These are phyloP conservation scores for Rhodotorula taiwanensis DNA, from an alignment of 768 basidiomycete genomes.

Conservation along the genomic window DNA sequence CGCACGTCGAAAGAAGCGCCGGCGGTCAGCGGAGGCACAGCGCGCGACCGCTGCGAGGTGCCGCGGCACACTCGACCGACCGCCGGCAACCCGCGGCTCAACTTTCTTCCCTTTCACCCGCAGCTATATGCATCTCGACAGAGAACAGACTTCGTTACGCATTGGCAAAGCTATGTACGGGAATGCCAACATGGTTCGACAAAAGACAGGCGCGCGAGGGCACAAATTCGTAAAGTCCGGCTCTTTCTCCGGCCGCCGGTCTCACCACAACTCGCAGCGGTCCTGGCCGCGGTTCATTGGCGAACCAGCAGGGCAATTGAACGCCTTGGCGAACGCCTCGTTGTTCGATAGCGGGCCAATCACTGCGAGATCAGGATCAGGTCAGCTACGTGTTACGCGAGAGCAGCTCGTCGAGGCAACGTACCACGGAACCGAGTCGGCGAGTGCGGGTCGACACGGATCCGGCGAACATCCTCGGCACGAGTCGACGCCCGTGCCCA, in stretches of 20 bases:
- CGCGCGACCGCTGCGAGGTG: no score
- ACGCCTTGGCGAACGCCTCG: slow-evolving; percentile 37
- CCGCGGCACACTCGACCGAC: no score
- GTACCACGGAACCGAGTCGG: slow-evolving; percentile 28
- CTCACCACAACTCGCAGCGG: slow-evolving; percentile 34
- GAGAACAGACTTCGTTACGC: no score
- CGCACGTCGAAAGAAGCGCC: no score
- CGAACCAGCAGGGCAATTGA: slow-evolving; percentile 24
- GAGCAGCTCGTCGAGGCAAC: not conserved
- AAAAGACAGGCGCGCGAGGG: no score
- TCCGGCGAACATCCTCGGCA: slow-evolving; percentile 23
- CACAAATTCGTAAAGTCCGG: no score
- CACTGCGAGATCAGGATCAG: slow-evolving; percentile 1
- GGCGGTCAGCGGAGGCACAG: slow-evolving; percentile 3
- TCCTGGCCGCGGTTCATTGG: slow-evolving; percentile 32
- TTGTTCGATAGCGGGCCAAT: slow-evolving; percentile 38
- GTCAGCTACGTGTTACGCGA: not conserved
- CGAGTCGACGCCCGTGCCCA: slow-evolving; percentile 38
- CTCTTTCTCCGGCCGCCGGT: no score
- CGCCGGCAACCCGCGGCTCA: not conserved
- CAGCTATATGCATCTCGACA: no score
- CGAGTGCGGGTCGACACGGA: slow-evolving; percentile 34
- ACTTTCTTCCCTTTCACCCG: no score
- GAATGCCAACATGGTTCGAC: no score
- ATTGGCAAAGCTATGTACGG: no score